Evolutionary conservation across 1,284 basidiomycete species (phyloP), one percentile per base, ranked within the genome.

Genomic region (Sphaerobolus stellatus): DNA sequence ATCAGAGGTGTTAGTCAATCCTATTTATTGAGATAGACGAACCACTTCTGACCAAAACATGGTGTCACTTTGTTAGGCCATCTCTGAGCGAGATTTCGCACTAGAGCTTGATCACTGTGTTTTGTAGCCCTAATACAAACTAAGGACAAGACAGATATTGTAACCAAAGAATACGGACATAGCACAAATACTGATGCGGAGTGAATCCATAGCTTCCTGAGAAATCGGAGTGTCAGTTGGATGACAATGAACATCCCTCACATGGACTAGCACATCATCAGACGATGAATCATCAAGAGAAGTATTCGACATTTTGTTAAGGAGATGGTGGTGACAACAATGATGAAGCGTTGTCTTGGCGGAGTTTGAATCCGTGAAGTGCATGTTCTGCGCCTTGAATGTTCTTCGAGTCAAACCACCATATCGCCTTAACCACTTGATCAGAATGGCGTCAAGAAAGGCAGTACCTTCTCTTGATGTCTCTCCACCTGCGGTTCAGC

Each of bases 201-300:
- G 74, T 18, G 67, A 63, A 14, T 79, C 70, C 71, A 84, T 79
- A 6, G 73, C 71, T 45, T 75, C 70, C 16, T 68, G 56, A 18
- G 75, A 68, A 45, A 82, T 75, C 2, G 70, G 68, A 11, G 82
- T 79, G 65, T 88, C 87, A 13, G 88, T 91, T 9, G 90, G 88
- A 71, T 92, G 90, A 68, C 87, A 91, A 61, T 92, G 90, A 2
- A 82, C 87, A 65, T 92, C 89, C 56, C 85, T 75, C 56, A 92
- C 67, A 63, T 89, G 87, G 22, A 67, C 70, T 31, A 89, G 72
- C 44, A 90, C 75, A 50, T 73, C 67, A 30, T 65, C 53, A 41
- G 71, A 58, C 16, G 71, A 69, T 34, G 22, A 27, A 13, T 24
- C 22, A 43, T 11, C 28, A 22, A 27, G 34, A 28, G 40, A 46